Evolutionary conservation across 2,329 filamentous ascomycete genomes (phyloP), one percentile per base, ranked within the genome.

Genomic region (Myriosclerotinia duriaeana): DNA sequence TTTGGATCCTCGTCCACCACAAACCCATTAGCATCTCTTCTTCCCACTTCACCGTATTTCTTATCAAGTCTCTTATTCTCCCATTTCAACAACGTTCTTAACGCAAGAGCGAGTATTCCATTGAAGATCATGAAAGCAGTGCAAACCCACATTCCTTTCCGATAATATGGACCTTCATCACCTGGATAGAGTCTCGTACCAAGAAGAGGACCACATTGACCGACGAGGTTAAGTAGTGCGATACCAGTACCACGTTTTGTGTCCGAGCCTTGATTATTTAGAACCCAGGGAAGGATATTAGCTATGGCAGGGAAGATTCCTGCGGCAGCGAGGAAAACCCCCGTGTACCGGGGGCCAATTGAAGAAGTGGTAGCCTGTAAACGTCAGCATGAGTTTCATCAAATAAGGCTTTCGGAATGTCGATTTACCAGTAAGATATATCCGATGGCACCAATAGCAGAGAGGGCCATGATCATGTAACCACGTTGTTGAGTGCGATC

Each of bases 261-360:
- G 73, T 89, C 87, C 48, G 81, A 85, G 17, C 88, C 88, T 76
- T 90, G 87, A 74, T 91, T 91, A 74, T 90, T 87, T 2, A 89
- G 76, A 1, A 89, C 88, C 76, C 89, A 90, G 0, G 89, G 88
- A 46, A 92, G 83, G 11, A 89, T 88, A 69, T 91, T 90, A 4
- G 86, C 85, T 44, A 92, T 87, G 72, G 84, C 85, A 0, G 88
- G 86, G 55, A 92, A 88, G 34, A 92, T 84, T 14, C 87, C 87
- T 2, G 80, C 81, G 0, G 86, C 84, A 6, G 86, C 85, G 73
- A 85, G 71, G 67, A 80, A 84, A 1, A 82, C 80, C 3, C 79
- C 81, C 0, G 79, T 75, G 67, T 84, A 85, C 20, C 82, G 79
- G 38, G 79, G 76, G 0, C 73, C 79, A 2, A 78, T 77, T 38